Percentiles rank a stretch among this genome's conserved stretches.
Conservation (phyloP, 2,329 filamentous ascomycete genomes). For the Diaporthe helianthi region DNA sequence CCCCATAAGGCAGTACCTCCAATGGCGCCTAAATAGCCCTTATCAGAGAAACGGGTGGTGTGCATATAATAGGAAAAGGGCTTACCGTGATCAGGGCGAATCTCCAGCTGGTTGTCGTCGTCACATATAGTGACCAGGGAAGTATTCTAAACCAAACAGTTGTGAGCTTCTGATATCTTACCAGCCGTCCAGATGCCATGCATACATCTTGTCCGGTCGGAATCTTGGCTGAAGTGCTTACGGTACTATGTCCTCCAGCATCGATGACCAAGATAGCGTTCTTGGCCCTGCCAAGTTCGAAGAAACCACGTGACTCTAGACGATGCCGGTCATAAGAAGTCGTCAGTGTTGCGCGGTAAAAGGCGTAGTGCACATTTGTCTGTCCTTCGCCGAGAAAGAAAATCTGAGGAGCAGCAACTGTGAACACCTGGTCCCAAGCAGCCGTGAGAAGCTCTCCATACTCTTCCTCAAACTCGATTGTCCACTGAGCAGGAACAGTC, state of each 20-base stretch:
- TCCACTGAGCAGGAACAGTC: background rate
- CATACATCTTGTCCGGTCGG: no score
- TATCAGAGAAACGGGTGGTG: background rate
- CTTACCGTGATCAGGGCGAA: background rate
- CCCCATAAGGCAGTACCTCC: background rate
- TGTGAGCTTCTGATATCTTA: background rate
- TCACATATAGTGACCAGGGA: background rate
- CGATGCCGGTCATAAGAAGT: background rate
- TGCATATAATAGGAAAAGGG: background rate
- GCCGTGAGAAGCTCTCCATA: background rate
- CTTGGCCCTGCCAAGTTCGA: background rate
- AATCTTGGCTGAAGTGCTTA: background rate
- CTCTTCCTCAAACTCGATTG: background rate
- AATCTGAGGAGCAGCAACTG: background rate
- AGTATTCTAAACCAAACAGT: background rate
- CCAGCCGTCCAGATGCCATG: no score
- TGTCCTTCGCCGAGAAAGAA: constrained; percentile 2
- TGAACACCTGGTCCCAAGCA: background rate
- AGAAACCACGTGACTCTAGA: background rate
- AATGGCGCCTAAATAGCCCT: background rate
- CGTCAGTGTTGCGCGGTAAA: background rate
- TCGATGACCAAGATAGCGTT: background rate
- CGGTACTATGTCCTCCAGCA: background rate
- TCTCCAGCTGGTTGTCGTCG: background rate
- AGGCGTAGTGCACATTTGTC: background rate